Base-by-base conservation (phyloP, 441 rosid species). In the California macrophylla region DNA sequence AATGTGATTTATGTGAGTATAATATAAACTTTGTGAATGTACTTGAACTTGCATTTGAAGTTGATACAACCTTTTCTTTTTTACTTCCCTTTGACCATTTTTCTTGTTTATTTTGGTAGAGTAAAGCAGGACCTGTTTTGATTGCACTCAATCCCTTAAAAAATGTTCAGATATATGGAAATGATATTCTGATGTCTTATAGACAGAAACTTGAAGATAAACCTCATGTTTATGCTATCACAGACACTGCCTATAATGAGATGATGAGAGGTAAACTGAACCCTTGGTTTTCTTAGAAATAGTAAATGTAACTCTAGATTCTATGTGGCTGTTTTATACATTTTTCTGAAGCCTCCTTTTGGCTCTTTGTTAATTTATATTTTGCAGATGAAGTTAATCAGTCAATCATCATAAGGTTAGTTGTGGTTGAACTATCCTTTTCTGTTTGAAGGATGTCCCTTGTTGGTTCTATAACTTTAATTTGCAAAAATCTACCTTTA, bases 51-150 rank as follows among this genome's bases (percentile, higher is more conserved):
- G 9, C 42, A 38, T 38, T 38, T 42, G 52, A 42, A 60, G 66
- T 69, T 76, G 65, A 56, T 36, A 23, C 68, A 69, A 69, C 47
- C 67, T 40, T 67, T 66, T 13, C 67, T 40, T 67, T 66, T 13
- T 30, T 4, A 23, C 69, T 28, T 65, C 54, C 38, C 71, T 76
- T 72, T 79, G 36, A 52, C 67, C 38, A 34, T 18, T 66, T 66
- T 56, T 69, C 34, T 12, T 74, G 68, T 75, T 77, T 80, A 62
- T 64, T 56, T 75, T 15, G 62, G 61, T 76, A 95, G 99, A 90
- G 88, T 78, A 90, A 89, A 87, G 98, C 98, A 69, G 98, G 99
- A 58, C 92, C 96, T 61, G 82, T 92, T 34, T 80, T 92, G 85
- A 84, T 95, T 72, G 96, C 95, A 12, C 67, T 95, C 78, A 95